Evolutionary conservation across 2,329 filamentous ascomycete species (phyloP), one percentile per base, ranked within the genome.

Genomic region (Byssothecium circinans): DNA sequence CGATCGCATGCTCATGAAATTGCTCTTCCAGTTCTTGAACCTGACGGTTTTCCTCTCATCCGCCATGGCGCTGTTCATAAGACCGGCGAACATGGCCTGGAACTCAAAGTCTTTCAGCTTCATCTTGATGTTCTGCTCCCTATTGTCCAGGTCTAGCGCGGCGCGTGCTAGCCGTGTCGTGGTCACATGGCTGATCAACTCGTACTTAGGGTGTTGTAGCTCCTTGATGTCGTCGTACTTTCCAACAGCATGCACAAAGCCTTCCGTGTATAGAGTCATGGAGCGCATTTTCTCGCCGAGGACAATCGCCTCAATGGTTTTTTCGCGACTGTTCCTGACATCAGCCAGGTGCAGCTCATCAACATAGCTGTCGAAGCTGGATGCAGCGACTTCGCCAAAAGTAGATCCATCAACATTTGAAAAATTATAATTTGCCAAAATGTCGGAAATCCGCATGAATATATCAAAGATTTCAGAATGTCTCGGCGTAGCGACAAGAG

Each of bases 91-190:
- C 4, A 97, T 76, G 0, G 89, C 88, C 0, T 91, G 91, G 60
- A 96, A 96, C 25, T 96, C 89, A 58, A 97, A 97, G 52, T 90
- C 84, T 48, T 88, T 84, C n/a, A 97, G 76, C 35, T 88, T 86
- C 25, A 77, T 74, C 54, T 88, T 86, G 56, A 91, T 82, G 43
- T 80, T 85, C 52, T 84, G 80, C 49, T 89, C 81, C 17, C 90
- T 83, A 51, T 83, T 85, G 27, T 87, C 79, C 2, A 97, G 78
- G 61, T 96, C 91, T 58, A 95, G 79, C 41, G 88, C 84, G 1
- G 91, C 87, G 51, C 89, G 83, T 62, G 94, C 89, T 7, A 97
- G 76, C n/a, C 88, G 83, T 58, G 89, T 87, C 37, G 84, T 82
- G 0, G 91, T 95, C 52, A 82, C 80, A 0, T 76, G 70, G 1